Evolutionary conservation across 2,329 filamentous ascomycete species (phyloP).

Genomic region (Phyllosticta paracitricarpa): DNA sequence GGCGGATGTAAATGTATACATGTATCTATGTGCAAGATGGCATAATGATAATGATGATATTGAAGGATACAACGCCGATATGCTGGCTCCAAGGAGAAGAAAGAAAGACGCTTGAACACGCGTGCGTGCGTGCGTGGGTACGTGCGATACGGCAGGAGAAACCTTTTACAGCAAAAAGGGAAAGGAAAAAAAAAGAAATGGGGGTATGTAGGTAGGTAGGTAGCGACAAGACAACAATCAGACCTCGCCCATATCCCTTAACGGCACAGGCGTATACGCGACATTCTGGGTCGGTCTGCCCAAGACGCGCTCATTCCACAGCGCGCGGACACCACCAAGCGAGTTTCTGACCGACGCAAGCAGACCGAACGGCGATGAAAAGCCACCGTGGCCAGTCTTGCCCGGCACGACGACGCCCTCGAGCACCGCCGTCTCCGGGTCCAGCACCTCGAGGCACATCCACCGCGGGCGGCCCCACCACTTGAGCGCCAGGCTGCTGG

Average conservation of each 20-base stretch:
- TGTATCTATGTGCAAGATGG: no score
- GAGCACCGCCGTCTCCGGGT: slow-evolving; percentile 24
- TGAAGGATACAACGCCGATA: not conserved
- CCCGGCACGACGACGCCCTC: not conserved
- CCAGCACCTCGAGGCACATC: slow-evolving; percentile 66
- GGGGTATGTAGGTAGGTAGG: not conserved
- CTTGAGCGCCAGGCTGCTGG: slow-evolving; percentile 72
- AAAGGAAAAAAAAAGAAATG: not conserved
- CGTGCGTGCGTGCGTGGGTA: no score
- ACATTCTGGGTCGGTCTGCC: slow-evolving; percentile 29
- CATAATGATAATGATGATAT: not conserved
- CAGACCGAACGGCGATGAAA: not conserved
- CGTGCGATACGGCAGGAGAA: no score
- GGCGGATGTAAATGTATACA: not conserved
- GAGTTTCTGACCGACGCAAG: slow-evolving; percentile 15
- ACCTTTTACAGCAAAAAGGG: not conserved
- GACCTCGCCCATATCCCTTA: slow-evolving; percentile 32
- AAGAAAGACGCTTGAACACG: not conserved
- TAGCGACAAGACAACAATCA: not conserved
- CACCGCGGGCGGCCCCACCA: slow-evolving; percentile 76
- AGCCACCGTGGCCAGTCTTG: not conserved
- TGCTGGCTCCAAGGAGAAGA: not conserved
- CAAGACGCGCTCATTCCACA: slow-evolving; percentile 19
- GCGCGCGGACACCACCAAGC: slow-evolving; percentile 12
- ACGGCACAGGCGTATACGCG: slow-evolving; percentile 33